Conservation (phyloP, 345 rosid genomes). For the Rhodomyrtus tomentosa region DNA sequence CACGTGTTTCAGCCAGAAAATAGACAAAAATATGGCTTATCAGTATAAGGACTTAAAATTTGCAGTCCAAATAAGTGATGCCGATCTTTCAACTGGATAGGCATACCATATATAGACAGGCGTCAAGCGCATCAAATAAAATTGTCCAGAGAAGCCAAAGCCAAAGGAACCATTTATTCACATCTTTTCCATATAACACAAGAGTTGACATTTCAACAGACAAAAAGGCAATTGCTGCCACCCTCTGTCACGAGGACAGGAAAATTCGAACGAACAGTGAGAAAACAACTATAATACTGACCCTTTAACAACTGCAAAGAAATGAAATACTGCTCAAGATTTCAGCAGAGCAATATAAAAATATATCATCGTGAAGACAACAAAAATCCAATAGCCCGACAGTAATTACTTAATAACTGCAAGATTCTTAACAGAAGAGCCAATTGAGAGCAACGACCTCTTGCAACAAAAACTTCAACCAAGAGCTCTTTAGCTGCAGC, state of each 20-base stretch:
- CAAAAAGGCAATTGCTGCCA: background rate
- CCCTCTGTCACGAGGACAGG: background rate
- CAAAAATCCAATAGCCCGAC: background rate
- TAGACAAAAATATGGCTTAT: background rate
- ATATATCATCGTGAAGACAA: background rate
- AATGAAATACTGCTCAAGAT: background rate
- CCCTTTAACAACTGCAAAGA: background rate
- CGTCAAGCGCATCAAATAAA: background rate
- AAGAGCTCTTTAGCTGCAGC: background rate
- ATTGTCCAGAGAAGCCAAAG: background rate
- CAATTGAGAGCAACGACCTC: background rate
- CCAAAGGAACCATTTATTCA: background rate
- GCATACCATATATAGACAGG: background rate
- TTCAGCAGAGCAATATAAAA: background rate
- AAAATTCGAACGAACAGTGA: constrained; percentile 4
- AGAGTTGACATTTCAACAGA: background rate
- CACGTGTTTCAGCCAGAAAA: background rate
- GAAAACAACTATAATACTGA: background rate
- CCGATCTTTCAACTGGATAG: background rate
- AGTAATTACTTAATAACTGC: background rate
- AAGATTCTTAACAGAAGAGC: background rate
- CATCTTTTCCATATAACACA: background rate
- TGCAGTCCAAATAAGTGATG: background rate
- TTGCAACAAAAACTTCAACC: background rate
- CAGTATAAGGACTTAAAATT: background rate